Percentiles rank a stretch among this genome's conserved stretches.
phyloP scores from a whole-genome alignment of 2,329 filamentous ascomycete species.

The Furcasterigmium sp. region DNA sequence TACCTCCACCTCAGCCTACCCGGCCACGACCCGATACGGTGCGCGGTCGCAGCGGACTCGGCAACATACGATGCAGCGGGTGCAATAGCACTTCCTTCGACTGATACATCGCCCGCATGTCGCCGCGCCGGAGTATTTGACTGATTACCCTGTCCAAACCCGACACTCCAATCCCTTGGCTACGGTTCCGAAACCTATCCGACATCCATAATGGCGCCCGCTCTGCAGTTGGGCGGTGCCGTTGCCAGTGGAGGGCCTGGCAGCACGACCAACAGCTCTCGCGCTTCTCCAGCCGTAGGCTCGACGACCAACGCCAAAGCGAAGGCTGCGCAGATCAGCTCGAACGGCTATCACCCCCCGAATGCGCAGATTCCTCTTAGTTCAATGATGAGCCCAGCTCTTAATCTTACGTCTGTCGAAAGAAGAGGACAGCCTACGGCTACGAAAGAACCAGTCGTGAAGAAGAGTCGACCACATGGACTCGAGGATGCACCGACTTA shows the following conservation, averaged over 20 bases:
- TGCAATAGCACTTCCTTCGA: too few relatives aligned
- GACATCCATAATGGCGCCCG: constrained; percentile 30
- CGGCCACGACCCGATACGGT: too few relatives aligned
- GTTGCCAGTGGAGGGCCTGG: constrained; percentile 26
- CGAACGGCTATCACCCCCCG: constrained; percentile 46
- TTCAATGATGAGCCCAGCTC: constrained; percentile 52
- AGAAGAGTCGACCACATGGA: constrained; percentile 74
- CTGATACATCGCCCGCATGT: too few relatives aligned
- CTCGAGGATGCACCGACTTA: constrained; percentile 89
- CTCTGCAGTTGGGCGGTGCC: constrained; percentile 29
- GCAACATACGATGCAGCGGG: too few relatives aligned
- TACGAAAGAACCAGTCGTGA: constrained; percentile 70
- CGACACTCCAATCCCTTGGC: too few relatives aligned
- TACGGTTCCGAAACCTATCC: too few relatives aligned
- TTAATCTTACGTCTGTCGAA: constrained; percentile 88
- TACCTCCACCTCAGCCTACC: too few relatives aligned
- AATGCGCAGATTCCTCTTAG: constrained; percentile 49
- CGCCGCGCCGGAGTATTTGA: too few relatives aligned
- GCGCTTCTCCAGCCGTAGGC: constrained; percentile 45
- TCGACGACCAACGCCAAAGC: constrained; percentile 33
- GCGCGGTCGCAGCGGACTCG: too few relatives aligned
- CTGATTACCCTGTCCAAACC: too few relatives aligned
- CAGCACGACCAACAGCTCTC: constrained; percentile 44
- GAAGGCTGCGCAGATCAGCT: constrained; percentile 45
- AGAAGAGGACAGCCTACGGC: constrained; percentile 78